phyloP scores from a whole-genome alignment of 495 filamentous ascomycete species.

The Penicillium soppii region DNA sequence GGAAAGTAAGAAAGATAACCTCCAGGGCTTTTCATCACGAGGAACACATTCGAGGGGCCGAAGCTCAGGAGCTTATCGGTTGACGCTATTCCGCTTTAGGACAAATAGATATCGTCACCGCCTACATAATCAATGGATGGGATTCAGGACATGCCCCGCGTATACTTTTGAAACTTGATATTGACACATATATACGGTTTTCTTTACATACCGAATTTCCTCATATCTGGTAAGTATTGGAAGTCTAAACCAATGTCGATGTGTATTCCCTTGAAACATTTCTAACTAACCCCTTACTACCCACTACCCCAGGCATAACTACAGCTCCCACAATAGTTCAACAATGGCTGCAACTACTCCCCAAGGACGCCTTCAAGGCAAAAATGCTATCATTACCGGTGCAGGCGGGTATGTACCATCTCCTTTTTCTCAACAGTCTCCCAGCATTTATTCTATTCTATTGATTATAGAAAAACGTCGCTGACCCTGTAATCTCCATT shows the following conservation, averaged over 20 bases:
- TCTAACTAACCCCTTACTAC: no score
- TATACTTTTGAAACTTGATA: constrained; percentile 6
- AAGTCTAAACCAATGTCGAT: not conserved
- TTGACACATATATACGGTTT: not conserved
- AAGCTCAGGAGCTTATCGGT: constrained; percentile 12
- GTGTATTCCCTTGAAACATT: not conserved
- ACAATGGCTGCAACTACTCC: constrained; percentile 16
- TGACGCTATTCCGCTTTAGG: constrained; percentile 1
- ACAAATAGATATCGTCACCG: constrained; percentile 6
- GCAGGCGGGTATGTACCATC: constrained; percentile 73
- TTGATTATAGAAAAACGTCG: no score
- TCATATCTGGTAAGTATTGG: not conserved
- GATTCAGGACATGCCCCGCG: constrained; percentile 20
- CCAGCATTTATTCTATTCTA: no score
- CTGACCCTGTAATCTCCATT: no score
- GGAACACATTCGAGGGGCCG: not conserved
- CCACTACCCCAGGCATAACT: not conserved
- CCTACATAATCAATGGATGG: constrained; percentile 14
- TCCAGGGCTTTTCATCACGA: not conserved
- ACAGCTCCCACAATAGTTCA: not conserved
- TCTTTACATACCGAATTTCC: not conserved
- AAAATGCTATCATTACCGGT: constrained; percentile 91
- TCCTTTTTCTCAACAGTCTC: no score
- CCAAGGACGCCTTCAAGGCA: constrained; percentile 70
- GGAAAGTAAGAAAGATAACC: not conserved